phyloP scores from a whole-genome alignment of 1,284 basidiomycete species.

The Sanguinoderma infundibulare region DNA sequence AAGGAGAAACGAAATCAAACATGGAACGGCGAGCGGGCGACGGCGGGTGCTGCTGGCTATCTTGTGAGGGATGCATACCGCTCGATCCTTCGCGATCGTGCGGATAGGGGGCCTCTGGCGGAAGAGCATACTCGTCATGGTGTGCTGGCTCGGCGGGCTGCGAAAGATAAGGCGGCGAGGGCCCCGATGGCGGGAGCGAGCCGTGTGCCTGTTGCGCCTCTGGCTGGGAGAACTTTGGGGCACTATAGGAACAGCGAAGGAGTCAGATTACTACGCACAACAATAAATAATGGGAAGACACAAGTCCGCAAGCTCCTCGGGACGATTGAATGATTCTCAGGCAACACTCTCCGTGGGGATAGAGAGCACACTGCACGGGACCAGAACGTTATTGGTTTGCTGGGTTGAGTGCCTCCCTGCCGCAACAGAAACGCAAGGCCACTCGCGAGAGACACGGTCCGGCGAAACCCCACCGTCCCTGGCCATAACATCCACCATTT shows the following conservation, averaged over 20 bases:
- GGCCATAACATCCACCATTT: too few relatives aligned
- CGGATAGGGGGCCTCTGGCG: slow-evolving; percentile 47
- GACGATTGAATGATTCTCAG: background rate
- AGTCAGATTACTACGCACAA: slow-evolving; percentile 3
- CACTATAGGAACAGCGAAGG: slow-evolving; percentile 38
- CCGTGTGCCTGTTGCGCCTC: slow-evolving; percentile 50
- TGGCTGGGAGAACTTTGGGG: slow-evolving; percentile 58
- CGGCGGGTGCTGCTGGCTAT: slow-evolving; percentile 51
- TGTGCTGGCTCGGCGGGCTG: slow-evolving; percentile 33
- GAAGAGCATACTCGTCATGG: slow-evolving; percentile 39
- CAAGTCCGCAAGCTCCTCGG: background rate
- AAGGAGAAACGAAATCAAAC: slow-evolving; percentile 83
- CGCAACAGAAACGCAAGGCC: background rate
- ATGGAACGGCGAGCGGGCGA: slow-evolving; percentile 76
- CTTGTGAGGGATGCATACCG: slow-evolving; percentile 23
- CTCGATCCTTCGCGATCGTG: slow-evolving; percentile 39
- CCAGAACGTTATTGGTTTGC: background rate
- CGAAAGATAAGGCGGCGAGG: slow-evolving; percentile 53
- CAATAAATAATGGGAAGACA: background rate
- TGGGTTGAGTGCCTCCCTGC: background rate
- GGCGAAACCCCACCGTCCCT: too few relatives aligned
- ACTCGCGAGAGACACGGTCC: too few relatives aligned
- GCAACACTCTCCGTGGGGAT: background rate
- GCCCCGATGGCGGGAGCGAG: slow-evolving; percentile 40
- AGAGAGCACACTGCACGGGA: background rate